phyloP scores from a whole-genome alignment of 2,329 filamentous ascomycete genomes.

The Aspergillus brunneoviolaceus region DNA sequence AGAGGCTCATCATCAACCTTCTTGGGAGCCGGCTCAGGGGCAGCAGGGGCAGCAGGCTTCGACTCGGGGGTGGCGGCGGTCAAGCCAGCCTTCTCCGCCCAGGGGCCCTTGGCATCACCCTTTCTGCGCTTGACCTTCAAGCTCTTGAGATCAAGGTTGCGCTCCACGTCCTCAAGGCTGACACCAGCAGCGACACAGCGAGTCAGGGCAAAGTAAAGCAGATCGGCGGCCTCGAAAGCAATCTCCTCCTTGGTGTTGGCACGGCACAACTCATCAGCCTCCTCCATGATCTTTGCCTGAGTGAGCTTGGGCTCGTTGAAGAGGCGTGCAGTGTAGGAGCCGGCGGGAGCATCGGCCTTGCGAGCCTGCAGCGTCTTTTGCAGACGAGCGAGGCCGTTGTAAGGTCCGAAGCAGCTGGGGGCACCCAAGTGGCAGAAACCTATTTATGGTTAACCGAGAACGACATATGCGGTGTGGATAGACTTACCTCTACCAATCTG shows the following conservation, averaged over 20 bases:
- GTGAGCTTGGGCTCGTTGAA: constrained; percentile 90
- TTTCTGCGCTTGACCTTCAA: constrained; percentile 91
- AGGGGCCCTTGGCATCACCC: constrained; percentile 91
- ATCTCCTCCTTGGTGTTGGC: constrained; percentile 79
- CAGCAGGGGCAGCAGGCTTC: constrained; percentile 51
- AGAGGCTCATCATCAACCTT: constrained; percentile 56
- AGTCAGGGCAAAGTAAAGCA: constrained; percentile 93
- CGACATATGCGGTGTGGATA: not conserved
- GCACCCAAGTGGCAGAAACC: constrained; percentile 93
- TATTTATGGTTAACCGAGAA: constrained; percentile 26
- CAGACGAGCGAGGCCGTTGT: constrained; percentile 75
- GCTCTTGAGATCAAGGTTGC: constrained; percentile 89
- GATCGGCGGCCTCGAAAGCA: constrained; percentile 90
- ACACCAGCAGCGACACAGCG: constrained; percentile 86
- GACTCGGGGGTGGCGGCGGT: constrained; percentile 48
- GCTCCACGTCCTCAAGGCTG: constrained; percentile 83
- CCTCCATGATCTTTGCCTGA: constrained; percentile 96
- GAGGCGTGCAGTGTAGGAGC: constrained; percentile 89
- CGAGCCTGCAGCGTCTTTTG: constrained; percentile 83
- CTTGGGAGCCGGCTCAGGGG: constrained; percentile 25
- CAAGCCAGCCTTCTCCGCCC: constrained; percentile 80
- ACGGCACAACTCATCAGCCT: constrained; percentile 91
- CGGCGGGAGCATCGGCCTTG: constrained; percentile 77
- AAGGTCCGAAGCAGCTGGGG: constrained; percentile 85
- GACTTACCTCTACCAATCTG: constrained; percentile 72